Base-by-base conservation (phyloP, 345 rosid species). In the Gossypium herbaceum region DNA sequence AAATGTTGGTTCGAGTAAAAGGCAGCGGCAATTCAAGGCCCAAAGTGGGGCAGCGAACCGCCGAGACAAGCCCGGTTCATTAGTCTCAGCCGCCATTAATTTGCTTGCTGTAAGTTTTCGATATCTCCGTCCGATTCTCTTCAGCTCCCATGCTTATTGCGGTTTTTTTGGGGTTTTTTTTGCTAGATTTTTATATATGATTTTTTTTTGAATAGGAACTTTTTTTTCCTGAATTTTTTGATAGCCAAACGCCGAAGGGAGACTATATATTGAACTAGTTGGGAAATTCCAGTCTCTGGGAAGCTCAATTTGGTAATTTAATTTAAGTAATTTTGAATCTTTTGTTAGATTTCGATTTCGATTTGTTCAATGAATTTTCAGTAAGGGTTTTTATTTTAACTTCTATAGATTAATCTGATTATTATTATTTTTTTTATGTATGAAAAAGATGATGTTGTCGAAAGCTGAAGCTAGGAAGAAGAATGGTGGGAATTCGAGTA, bases 381-480 rank as follows among this genome's bases (percentile, higher is more conserved):
- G 13, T 39, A 10, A 39, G 52, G 66, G 51, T 24, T 54, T 58
- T 58, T 34, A 34, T 4, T 15, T 25, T 47, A 9, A 34, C 41
- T 5, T 34, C 2, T 9, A 22, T 56, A 1, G 34, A 2, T 39
- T 66, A 65, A 71, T 76, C 34, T 77, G 22, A 73, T 48, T 13
- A 12, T 20, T 43, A 9, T 41, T 20, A 11, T 20, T 57, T 29
- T 16, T 7, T 15, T 45, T 58, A 15, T 67, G 16, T 2, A 2
- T 20, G 39, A 39, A 57, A 59, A 66, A 78, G 86, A 81, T 48
- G 82, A 88, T 79, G 94, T 67, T 85, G 81, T 85, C 91, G 20
- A 86, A 77, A 82, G 83, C 76, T 73, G 86, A 81, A 82, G 83
- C 85, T 78, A 76, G 87, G 80, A 90, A 84, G 86, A 84, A 82